Base-by-base conservation (phyloP, 495 filamentous ascomycete species). In the Trichoderma asperelloides region DNA sequence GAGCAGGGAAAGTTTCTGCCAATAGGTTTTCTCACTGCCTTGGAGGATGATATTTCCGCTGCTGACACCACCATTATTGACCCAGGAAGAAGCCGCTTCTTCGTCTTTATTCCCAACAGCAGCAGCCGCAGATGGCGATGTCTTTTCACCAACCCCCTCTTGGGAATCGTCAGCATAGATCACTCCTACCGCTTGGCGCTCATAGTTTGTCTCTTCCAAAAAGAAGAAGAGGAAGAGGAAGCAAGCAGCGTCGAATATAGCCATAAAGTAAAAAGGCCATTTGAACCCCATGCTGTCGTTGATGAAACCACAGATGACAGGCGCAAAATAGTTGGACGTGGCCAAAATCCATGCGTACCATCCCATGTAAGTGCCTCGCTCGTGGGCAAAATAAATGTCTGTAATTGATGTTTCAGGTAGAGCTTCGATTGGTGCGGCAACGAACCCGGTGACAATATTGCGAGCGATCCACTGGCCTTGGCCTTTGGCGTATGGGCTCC, bases 121-220 rank as follows among this genome's bases (percentile, higher is more conserved):
- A 2, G 33, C 33, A 8, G n/a, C 40, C n/a, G 21, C 62, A 2
- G 62, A 5, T 18, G 55, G n/a, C 11, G 55, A 28, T 15, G 25
- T 60, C 60, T 71, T 75, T 15, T 75, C 71, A 25, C 62, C 55
- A 18, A 49, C 51, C 18, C 33, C 64, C 21, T 78, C 67, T 9
- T 13, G 47, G 27, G 63, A 63, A 21, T 67, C 70, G 13, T 12
- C 55, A 33, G 55, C 55, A 65, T 69, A 66, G 28, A 74, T 69
- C 30, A 73, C 70, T 27, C 72, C 74, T 27, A 76, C 66, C 25
- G 71, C 72, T 13, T 45, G 69, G 15, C 82, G 84, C 62, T 80
- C 77, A 69, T 84, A 89, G 71, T 87, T 88, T 1, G 87, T 89
- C 72, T 90, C 87, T 74, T 89, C 88, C 82, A 88, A 85, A 74